A percentile compares a stretch with the other conserved stretches of the same genome.
Evolutionary conservation across 2,329 filamentous ascomycete genomes (phyloP).

Genomic region (Thielaviopsis musarum): DNA sequence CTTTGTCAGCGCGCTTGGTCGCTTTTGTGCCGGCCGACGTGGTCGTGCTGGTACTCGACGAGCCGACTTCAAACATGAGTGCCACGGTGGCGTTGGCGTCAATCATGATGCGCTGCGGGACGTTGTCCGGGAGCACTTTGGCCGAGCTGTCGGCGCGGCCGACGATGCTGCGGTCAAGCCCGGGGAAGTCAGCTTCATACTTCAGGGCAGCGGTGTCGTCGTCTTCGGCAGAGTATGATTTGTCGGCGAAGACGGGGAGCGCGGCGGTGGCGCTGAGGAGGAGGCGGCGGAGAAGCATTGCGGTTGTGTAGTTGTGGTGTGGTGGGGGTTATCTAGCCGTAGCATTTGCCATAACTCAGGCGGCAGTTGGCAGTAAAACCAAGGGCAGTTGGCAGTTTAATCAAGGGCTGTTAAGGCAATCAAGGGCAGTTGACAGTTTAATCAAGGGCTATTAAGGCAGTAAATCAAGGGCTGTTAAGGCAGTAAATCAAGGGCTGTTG

Average conservation of each 20-base stretch:
- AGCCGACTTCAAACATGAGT: slow-evolving; percentile 19
- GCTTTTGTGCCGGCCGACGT: slow-evolving; percentile 9
- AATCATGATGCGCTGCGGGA: slow-evolving; percentile 40
- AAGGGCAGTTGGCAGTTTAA: no score
- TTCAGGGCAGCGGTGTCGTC: slow-evolving; percentile 9
- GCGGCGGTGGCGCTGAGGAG: background rate
- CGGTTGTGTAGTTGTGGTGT: no score
- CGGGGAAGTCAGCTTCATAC: slow-evolving; percentile 45
- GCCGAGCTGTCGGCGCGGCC: slow-evolving; percentile 39
- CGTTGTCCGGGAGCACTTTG: slow-evolving; percentile 45
- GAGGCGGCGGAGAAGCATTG: background rate
- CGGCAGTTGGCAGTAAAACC: background rate
- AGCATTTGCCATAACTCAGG: no score
- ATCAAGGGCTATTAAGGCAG: no score
- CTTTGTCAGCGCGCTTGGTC: slow-evolving; percentile 9
- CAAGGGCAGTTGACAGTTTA: no score
- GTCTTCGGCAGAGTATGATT: background rate
- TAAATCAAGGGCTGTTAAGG: no score
- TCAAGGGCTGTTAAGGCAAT: no score
- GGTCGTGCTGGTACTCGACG: slow-evolving; percentile 8
- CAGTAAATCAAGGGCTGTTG: no score
- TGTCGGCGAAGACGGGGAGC: background rate
- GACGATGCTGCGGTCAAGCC: slow-evolving; percentile 45
- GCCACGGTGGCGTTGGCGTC: slow-evolving; percentile 41
- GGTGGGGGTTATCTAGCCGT: no score